Base-by-base conservation (phyloP, 2,329 filamentous ascomycete genomes). In the Truncatella angustata region DNA sequence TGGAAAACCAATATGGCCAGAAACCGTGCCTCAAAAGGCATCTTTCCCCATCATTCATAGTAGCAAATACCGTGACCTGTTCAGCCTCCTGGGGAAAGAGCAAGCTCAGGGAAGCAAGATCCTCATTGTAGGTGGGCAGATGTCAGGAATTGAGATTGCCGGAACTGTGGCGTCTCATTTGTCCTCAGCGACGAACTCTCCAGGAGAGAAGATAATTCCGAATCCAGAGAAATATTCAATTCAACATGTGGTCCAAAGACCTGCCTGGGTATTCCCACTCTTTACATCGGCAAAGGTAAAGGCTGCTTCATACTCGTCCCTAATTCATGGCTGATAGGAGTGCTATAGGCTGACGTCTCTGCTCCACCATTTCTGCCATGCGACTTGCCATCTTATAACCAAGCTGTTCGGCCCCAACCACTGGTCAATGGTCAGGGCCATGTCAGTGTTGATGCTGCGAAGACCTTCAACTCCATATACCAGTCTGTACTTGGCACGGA, bases 61-160 rank as follows among this genome's bases (percentile, higher is more conserved):
- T 68, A 87, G 86, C 44, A 70, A 78, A 24, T 85, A 90, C 49
- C 76, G 86, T 3, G 74, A 79, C 50, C 66, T 88, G 2, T 60
- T 75, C 24, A 65, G 65, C 7, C 65, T 86, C 3, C 60, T 86
- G 1, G 70, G 68, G 0, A 63, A 68, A 0, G 64, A 71, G 2
- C 51, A 56, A 10, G 46, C 52, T 4, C 60, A 62, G 0, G 74
- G 75, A 1, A 80, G 81, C 16, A 89, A 85, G 61, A 83, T 94
- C 14, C 74, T 91, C 1, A 75, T 95, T 0, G 81, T 91, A 1
- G 90, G 90, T 1, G 90, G 89, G 0, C 88, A 91, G 60, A 91
- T 94, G 79, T 93, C 89, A 2, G 90, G 89, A 0, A 81, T 88
- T 4, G 90, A 95, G 71, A 86, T 87, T 45, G 86, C 89, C 0